A percentile compares a stretch with the other conserved stretches of the same genome.
These are phyloP conservation scores for Rhodotorula taiwanensis DNA, from an alignment of 768 basidiomycete genomes.

Conservation along the genomic window DNA sequence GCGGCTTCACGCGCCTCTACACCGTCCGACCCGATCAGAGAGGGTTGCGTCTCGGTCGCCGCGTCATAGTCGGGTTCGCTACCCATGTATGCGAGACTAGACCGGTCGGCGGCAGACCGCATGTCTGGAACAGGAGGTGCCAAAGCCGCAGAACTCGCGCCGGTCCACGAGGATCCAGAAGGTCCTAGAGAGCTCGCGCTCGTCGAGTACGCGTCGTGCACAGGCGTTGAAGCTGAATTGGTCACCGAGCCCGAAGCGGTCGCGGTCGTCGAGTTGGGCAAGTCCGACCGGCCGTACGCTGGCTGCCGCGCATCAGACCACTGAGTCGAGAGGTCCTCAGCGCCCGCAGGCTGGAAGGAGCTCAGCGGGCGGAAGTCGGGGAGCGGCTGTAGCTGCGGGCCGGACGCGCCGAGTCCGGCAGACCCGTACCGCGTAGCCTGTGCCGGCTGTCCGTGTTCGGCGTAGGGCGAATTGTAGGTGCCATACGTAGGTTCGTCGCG, in stretches of 20 bases:
- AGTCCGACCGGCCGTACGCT: no score
- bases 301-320: neutral
- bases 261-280: slow-evolving; percentile 1
- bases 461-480: no score
- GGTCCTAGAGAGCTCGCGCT: no score
- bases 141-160: neutral
- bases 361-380: slow-evolving; percentile 28
- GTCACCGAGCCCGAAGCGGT: no score
- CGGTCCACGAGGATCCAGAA: no score
- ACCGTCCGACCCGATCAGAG: neutral
- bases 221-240: no score
- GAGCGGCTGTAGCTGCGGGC: slow-evolving; percentile 27
- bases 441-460: neutral
- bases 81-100: slow-evolving; percentile 34
- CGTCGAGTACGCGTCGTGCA: neutral
- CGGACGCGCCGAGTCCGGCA: slow-evolving; percentile 12
- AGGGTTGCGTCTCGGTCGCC: neutral
- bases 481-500: no score
- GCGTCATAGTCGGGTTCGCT: slow-evolving; percentile 15
- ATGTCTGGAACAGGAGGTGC: slow-evolving; percentile 7
- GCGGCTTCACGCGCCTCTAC: neutral
- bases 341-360: neutral
- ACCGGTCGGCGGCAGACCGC: slow-evolving; percentile 13
- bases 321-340: neutral
- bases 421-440: neutral